Conservation (phyloP, 1,284 basidiomycete species). For the Cryptococcus sp. region DNA sequence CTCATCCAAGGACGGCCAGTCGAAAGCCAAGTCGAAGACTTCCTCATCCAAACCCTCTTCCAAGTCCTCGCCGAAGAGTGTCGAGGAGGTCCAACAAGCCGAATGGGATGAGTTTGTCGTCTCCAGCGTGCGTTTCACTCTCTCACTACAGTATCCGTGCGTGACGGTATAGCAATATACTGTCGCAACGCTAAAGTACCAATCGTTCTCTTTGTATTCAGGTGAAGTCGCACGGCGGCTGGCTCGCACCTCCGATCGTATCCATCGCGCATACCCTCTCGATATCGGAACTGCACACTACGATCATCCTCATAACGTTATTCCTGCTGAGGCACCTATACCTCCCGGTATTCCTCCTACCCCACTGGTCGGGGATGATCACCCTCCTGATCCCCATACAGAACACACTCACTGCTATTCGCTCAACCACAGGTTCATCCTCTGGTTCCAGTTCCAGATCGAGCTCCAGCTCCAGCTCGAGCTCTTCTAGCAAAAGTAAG, state of each 20-base stretch:
- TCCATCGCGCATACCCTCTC: constrained; percentile 11
- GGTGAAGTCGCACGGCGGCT: constrained; percentile 21
- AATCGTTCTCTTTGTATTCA: background rate
- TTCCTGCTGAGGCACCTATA: constrained; percentile 21
- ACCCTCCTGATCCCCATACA: constrained; percentile 27
- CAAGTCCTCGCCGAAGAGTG: constrained; percentile 1
- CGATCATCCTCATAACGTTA: constrained; percentile 8
- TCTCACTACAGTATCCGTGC: background rate
- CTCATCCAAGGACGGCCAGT: background rate
- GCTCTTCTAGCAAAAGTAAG: background rate
- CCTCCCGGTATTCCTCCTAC: constrained; percentile 21
- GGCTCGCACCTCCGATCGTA: constrained; percentile 8
- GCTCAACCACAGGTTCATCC: background rate
- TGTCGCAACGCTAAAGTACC: background rate
- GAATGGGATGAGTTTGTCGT: constrained; percentile 6
- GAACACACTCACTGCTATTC: constrained; percentile 8
- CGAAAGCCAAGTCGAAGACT: background rate
- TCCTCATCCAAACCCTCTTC: background rate
- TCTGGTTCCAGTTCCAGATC: background rate
- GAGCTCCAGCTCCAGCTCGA: background rate
- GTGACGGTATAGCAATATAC: background rate
- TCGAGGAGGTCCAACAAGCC: constrained; percentile 3
- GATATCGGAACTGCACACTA: background rate
- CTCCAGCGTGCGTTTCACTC: background rate
- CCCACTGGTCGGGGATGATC: constrained; percentile 20